Evolutionary conservation across 352 stramenopile species (phyloP), one percentile per base, ranked within the genome.

Genomic region (Aphanomyces euteiches): DNA sequence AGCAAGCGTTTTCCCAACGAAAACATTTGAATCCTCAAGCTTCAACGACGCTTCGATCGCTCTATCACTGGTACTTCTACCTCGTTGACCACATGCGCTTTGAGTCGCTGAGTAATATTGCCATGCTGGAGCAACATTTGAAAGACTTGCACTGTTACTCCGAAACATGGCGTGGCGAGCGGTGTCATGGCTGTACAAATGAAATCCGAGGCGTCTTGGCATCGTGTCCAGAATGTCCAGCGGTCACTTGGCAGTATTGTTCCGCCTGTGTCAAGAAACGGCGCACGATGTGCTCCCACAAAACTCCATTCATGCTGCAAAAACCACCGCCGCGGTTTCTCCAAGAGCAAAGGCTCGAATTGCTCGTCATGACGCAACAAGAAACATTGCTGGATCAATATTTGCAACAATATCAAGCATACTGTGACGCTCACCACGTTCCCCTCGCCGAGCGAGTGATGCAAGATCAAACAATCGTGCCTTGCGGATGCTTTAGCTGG

Each of bases 21-120:
- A 61, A 37, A 17, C 19, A 10, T n/a, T 37, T 13, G 10, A 1
- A 61, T 6, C 19, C 8, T 19, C 7, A 7, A 19, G 21, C 10
- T 37, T 3, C 8, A 41, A 61, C 12, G 12, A 17, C 54, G 34
- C 10, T 37, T 1, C 34, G 28, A 3, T 37, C 54, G 15, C n/a
- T 61, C 28, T 61, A 61, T n/a, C 15, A 61, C 28, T 61, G 54
- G 54, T 61, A 41, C 3, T 10, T 45, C 54, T 61, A 61, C 28
- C 34, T 17, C 7, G 19, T 39, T 10, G 34, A 61, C 28, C 54
- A 61, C 28, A 17, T 61, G 17, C 54, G 54, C 10, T 43, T 61
- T 40, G 54, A 61, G 3, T 41, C 19, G 1, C 54, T 61, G 54
- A 61, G 19, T 37, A 61, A 61, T 37, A 39, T 61, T 37, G 28